Conservation (phyloP, 495 filamentous ascomycete genomes). For the Physcia stellaris region DNA sequence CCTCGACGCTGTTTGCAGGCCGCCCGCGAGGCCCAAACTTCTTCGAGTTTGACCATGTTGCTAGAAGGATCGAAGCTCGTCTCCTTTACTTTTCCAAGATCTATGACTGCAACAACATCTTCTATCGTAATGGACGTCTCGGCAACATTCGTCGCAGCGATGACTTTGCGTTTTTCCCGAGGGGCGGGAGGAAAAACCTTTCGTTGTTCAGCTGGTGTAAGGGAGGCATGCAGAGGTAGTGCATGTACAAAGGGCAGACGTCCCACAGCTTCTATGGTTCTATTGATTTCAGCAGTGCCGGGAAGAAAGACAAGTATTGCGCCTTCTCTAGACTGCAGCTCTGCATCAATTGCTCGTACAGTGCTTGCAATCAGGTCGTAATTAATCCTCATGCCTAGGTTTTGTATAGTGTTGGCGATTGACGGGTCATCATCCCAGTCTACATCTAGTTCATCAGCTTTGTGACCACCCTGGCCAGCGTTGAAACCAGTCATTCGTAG, state of each 20-base stretch:
- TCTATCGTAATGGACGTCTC: slow-evolving; percentile 98
- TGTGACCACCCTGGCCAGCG: slow-evolving; percentile 27
- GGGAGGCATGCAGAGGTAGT: slow-evolving; percentile 82
- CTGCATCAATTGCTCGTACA: slow-evolving; percentile 64
- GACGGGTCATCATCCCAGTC: slow-evolving; percentile 27
- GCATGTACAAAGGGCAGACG: slow-evolving; percentile 58
- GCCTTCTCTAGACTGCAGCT: slow-evolving; percentile 55
- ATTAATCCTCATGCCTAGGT: slow-evolving; percentile 76
- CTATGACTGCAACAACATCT: slow-evolving; percentile 92
- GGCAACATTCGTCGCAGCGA: slow-evolving; percentile 90
- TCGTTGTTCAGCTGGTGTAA: slow-evolving; percentile 73
- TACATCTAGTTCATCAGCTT: slow-evolving; percentile 22
- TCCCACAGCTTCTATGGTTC: slow-evolving; percentile 58
- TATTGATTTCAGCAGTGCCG: slow-evolving; percentile 71
- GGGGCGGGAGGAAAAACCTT: slow-evolving; percentile 72
- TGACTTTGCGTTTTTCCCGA: slow-evolving; percentile 71
- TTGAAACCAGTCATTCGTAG: slow-evolving; percentile 66
- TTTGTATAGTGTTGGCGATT: slow-evolving; percentile 55
- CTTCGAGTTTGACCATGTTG: slow-evolving; percentile 87
- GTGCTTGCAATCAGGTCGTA: slow-evolving; percentile 76
- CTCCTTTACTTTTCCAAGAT: slow-evolving; percentile 90
- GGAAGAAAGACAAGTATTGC: slow-evolving; percentile 92
- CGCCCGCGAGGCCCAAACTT: slow-evolving; percentile 89
- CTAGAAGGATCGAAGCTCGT: slow-evolving; percentile 85
- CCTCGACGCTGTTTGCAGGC: slow-evolving; percentile 96